phyloP scores from a whole-genome alignment of 495 filamentous ascomycete species.

The Aspergillus baeticus region DNA sequence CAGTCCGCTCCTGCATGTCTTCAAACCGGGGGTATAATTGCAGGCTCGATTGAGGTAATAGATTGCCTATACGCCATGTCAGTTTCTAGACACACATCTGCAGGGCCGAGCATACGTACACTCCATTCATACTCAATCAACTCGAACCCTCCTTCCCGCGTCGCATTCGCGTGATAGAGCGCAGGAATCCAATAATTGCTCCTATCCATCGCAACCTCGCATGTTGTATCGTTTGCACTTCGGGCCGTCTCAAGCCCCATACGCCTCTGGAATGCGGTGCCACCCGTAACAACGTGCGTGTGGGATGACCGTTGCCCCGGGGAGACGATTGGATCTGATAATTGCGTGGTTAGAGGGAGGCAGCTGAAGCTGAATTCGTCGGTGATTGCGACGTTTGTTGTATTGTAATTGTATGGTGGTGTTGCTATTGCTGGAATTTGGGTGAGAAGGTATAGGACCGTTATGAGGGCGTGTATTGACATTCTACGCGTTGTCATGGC shows the following conservation, averaged over 20 bases:
- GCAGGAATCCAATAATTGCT: slow-evolving; percentile 77
- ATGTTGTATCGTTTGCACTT: slow-evolving; percentile 63
- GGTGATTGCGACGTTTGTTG: not conserved
- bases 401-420: not conserved
- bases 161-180: slow-evolving; percentile 63
- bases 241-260: slow-evolving; percentile 58
- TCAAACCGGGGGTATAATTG: slow-evolving; percentile 16
- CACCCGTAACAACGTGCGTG: slow-evolving; percentile 71
- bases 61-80: slow-evolving; percentile 16
- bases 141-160: slow-evolving; percentile 57
- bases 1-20: slow-evolving; percentile 4
- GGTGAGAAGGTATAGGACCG: not conserved
- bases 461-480: no score
- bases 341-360: slow-evolving; percentile 21
- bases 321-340: slow-evolving; percentile 65
- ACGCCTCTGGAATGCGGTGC: slow-evolving; percentile 66
- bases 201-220: slow-evolving; percentile 62
- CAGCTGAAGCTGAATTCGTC: slow-evolving; percentile 24
- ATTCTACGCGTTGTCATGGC: no score
- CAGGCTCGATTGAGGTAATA: slow-evolving; percentile 28
- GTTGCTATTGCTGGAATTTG: not conserved
- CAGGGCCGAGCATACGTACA: slow-evolving; percentile 2
- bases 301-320: slow-evolving; percentile 59
- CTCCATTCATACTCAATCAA: slow-evolving; percentile 16
- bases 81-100: no score